A percentile compares a stretch with the other conserved stretches of the same genome.
Evolutionary conservation across 768 basidiomycete genomes (phyloP).

Genomic region (Boletus eberwhitei): DNA sequence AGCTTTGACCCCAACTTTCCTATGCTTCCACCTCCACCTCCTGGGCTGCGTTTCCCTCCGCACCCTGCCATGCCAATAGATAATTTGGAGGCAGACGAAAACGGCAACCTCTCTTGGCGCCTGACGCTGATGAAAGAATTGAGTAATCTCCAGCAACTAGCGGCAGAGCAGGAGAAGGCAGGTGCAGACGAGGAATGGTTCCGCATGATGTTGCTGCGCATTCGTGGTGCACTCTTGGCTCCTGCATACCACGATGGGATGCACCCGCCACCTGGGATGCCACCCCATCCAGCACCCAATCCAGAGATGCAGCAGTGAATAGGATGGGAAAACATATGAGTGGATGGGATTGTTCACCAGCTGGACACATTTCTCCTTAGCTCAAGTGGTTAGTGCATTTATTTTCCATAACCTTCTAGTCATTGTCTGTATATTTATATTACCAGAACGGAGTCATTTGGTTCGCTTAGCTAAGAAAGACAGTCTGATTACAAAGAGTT

Average conservation of each 20-base stretch:
- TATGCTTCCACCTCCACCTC: constrained; percentile 51
- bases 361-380: constrained; percentile 5
- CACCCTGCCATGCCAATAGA: constrained; percentile 57
- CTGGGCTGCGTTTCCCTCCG: constrained; percentile 64
- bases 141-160: constrained; percentile 68
- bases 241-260: constrained; percentile 37
- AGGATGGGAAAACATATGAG: background rate
- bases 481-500: constrained; percentile 21
- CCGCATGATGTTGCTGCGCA: constrained; percentile 79
- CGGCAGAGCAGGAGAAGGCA: constrained; percentile 77
- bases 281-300: constrained; percentile 35
- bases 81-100: constrained; percentile 72
- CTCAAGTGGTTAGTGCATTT: background rate
- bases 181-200: constrained; percentile 84
- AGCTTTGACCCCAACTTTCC: constrained; percentile 76
- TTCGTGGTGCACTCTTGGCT: constrained; percentile 68
- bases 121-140: constrained; percentile 80
- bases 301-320: constrained; percentile 30
- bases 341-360: background rate
- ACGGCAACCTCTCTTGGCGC: constrained; percentile 79
- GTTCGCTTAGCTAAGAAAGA: constrained; percentile 20
- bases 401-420: background rate
- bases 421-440: constrained; percentile 1
- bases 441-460: background rate
- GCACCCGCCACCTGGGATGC: constrained; percentile 37